Percentiles rank a stretch among this genome's conserved stretches.
These are phyloP conservation scores for Xerophyta viscosa DNA, from an alignment of 106 monocot species.

Conservation along the genomic window DNA sequence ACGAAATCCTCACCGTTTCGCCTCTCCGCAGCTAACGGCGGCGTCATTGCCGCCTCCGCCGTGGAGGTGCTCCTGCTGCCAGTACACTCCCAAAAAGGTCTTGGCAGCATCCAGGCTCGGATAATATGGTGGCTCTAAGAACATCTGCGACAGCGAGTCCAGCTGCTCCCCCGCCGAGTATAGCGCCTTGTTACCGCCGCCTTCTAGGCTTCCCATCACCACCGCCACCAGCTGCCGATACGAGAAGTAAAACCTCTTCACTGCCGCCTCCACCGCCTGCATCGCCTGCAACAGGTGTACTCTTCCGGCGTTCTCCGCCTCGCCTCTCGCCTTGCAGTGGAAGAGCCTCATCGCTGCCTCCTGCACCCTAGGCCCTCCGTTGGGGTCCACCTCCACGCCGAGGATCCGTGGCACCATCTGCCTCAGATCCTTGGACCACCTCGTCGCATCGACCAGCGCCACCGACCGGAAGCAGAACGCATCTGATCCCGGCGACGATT, in stretches of 20 bases:
- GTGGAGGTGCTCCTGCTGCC: slow-evolving; percentile 27
- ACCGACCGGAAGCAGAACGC: slow-evolving; percentile 55
- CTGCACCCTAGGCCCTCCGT: slow-evolving; percentile 72
- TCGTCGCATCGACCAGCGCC: slow-evolving; percentile 32
- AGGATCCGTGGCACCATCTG: slow-evolving; percentile 51
- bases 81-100: slow-evolving; percentile 68
- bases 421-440: slow-evolving; percentile 41
- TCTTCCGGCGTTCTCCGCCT: slow-evolving; percentile 19
- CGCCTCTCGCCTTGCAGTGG: slow-evolving; percentile 34
- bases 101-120: slow-evolving; percentile 86
- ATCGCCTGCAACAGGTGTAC: slow-evolving; percentile 69
- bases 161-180: slow-evolving; percentile 12
- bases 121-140: slow-evolving; percentile 71
- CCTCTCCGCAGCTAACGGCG: too few relatives aligned
- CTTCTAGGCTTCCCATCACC: slow-evolving; percentile 74
- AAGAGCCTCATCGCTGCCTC: slow-evolving; percentile 74
- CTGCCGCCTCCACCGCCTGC: slow-evolving; percentile 66
- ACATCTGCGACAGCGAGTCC: slow-evolving; percentile 50
- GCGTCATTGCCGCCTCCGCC: too few relatives aligned
- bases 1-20: too few relatives aligned
- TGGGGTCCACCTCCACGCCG: slow-evolving; percentile 72
- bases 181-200: slow-evolving; percentile 12
- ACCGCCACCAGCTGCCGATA: slow-evolving; percentile 51
- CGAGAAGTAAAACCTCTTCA: slow-evolving; percentile 74
- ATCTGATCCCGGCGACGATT: slow-evolving; percentile 11